Evolutionary conservation across 192 early-diverging fungal genomes (phyloP).

Genomic region (Diversispora epigaea): DNA sequence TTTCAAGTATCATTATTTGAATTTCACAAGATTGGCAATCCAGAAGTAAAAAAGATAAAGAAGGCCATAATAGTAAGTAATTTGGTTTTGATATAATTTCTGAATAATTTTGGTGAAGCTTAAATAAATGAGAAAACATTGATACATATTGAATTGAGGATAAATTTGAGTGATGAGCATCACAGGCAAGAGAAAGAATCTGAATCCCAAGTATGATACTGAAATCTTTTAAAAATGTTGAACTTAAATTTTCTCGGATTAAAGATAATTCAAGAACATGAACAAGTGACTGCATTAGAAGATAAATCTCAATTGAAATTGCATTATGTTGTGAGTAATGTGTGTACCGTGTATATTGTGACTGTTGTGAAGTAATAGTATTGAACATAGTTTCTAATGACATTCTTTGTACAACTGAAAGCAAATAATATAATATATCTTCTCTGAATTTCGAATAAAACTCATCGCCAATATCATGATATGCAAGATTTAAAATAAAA

Average conservation of each 20-base stretch:
- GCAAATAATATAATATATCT: conserved; percentile 3
- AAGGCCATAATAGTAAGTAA: conserved; percentile 38
- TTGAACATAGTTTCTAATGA: neutral
- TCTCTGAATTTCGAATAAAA: neutral
- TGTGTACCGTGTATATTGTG: too few species aligned
- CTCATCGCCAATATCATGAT: neutral
- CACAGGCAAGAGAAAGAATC: conserved; percentile 18
- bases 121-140: neutral
- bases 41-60: conserved; percentile 47
- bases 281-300: conserved; percentile 25
- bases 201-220: neutral
- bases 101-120: neutral
- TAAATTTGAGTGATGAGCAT: neutral
- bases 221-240: conserved; percentile 9
- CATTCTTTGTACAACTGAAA: conserved; percentile 1
- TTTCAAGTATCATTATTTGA: conserved; percentile 41
- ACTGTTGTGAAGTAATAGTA: neutral
- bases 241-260: neutral
- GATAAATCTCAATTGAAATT: neutral
- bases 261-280: neutral
- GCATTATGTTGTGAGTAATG: neutral
- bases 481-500: neutral
- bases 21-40: conserved; percentile 48
- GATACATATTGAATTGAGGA: conserved; percentile 1
- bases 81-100: neutral